Base-by-base conservation (phyloP, 2,329 filamentous ascomycete species). In the Mollisiaceae sp. region DNA sequence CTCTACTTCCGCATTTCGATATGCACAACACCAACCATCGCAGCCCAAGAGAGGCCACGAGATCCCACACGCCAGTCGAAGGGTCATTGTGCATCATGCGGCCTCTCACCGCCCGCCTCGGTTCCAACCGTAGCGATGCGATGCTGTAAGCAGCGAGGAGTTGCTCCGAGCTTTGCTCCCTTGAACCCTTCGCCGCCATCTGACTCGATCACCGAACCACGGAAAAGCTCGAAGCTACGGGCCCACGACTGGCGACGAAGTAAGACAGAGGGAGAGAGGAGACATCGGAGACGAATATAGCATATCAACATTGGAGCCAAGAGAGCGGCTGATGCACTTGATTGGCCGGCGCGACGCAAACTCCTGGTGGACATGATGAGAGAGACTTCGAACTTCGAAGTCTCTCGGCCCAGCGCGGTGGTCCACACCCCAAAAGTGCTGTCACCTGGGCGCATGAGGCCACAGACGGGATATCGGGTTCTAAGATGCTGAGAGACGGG, bases 391-490 rank as follows among this genome's bases (percentile, higher is more conserved):
- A n/a, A n/a, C n/a, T n/a, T n/a, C n/a, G n/a, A 32, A n/a, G 41
- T 43, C 2, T 41, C 58, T 61, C 27, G 38, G 60, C 47, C 22
- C 45, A 43, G 50, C 18, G 35, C 41, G 18, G 8, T 55, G 50
- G 32, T 56, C 47, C 47, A 47, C 45, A 18, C n/a, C 9, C n/a
- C 9, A 27, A 52, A 52, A 15, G 24, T 36, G 12, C 38, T 60
- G 41, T 52, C 59, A 36, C 24, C 32, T 32, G 18, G 59, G 27
- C 22, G 43, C 59, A 50, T 60, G 27, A 55, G 60, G 24, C 60
- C 35, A 43, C 41, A 43, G 41, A 43, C 41, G 41, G 41, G 38
- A 41, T n/a, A 27, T 22, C 27, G 27, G 27, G 27, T 60, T 47
- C 15, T 39, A 47, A 32, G 58, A 41, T 60, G 11, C 35, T 60